These are phyloP conservation scores for Selaginella moellendorffii DNA, from an alignment of 75 land plant genomes.

Conservation along the genomic window DNA sequence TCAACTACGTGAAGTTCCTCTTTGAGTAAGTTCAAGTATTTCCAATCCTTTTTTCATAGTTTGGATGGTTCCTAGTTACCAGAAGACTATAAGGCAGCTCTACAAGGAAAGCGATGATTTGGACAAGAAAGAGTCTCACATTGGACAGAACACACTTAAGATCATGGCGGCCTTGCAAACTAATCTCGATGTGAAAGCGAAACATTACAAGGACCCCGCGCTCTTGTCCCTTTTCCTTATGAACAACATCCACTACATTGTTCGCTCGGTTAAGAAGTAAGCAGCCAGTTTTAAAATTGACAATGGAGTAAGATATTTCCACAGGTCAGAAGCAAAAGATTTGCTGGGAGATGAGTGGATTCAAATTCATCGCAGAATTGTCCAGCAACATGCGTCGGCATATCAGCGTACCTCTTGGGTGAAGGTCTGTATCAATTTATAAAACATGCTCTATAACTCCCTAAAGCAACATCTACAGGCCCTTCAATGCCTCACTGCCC, in stretches of 20 bases:
- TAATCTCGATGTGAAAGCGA: conserved; percentile 5
- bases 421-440: background rate
- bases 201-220: conserved; percentile 6
- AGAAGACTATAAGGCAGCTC: background rate
- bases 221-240: background rate
- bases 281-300: background rate
- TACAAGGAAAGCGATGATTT: background rate
- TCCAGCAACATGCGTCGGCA: conserved; percentile 4
- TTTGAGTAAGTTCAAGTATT: conserved; percentile 8
- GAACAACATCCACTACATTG: conserved; percentile 10
- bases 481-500: background rate
- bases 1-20: conserved; percentile 1
- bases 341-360: conserved; percentile 3
- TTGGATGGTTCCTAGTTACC: background rate
- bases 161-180: background rate
- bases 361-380: background rate
- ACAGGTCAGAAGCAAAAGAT: conserved; percentile 6
- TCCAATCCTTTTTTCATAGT: too few species aligned
- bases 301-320: background rate
- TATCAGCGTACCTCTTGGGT: conserved; percentile 1
- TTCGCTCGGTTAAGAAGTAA: background rate
- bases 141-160: background rate
- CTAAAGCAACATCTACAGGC: too few species aligned
- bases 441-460: background rate
- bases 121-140: background rate